A percentile compares a stretch with the other conserved stretches of the same genome.
phyloP scores from a whole-genome alignment of 805 yeast species.

The Teunomyces cretensis region DNA sequence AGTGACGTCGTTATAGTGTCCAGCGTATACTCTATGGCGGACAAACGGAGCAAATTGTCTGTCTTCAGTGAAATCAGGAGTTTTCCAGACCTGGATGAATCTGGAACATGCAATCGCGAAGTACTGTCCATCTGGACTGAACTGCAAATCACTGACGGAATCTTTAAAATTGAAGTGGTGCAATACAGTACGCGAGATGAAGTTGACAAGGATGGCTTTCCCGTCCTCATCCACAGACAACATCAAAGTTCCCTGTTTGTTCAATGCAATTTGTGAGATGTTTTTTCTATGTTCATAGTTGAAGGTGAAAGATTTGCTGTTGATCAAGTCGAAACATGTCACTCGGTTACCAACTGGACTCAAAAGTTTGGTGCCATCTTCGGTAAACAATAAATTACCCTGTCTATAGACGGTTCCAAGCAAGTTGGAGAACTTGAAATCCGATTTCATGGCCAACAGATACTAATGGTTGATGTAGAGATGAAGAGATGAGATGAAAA shows the following conservation, averaged over 20 bases:
- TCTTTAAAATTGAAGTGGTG: conserved; percentile 95
- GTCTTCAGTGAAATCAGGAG: conserved; percentile 78
- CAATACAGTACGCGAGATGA: conserved; percentile 74
- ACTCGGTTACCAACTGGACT: conserved; percentile 96
- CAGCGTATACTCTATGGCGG: conserved; percentile 85
- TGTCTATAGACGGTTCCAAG: conserved; percentile 92
- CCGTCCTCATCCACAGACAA: conserved; percentile 89
- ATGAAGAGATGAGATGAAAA: conserved; percentile 7
- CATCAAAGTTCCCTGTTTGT: conserved; percentile 76
- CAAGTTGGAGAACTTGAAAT: conserved; percentile 81
- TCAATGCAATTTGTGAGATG: conserved; percentile 75
- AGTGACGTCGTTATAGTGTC: conserved; percentile 82
- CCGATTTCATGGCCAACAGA: conserved; percentile 66
- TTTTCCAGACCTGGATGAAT: conserved; percentile 88
- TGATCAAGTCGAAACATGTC: conserved; percentile 79
- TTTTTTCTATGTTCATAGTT: conserved; percentile 90
- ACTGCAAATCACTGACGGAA: conserved; percentile 67
- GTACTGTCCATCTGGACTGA: conserved; percentile 83
- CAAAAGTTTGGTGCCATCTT: conserved; percentile 78
- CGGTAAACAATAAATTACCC: conserved; percentile 85
- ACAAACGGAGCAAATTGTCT: conserved; percentile 96
- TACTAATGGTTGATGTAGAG: neutral
- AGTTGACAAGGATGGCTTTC: conserved; percentile 87
- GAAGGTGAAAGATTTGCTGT: conserved; percentile 84
- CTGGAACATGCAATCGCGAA: conserved; percentile 86